Percentiles rank a stretch among this genome's conserved stretches.
Conservation (phyloP, 805 yeast species). For the Torulaspora microellipsoides region DNA sequence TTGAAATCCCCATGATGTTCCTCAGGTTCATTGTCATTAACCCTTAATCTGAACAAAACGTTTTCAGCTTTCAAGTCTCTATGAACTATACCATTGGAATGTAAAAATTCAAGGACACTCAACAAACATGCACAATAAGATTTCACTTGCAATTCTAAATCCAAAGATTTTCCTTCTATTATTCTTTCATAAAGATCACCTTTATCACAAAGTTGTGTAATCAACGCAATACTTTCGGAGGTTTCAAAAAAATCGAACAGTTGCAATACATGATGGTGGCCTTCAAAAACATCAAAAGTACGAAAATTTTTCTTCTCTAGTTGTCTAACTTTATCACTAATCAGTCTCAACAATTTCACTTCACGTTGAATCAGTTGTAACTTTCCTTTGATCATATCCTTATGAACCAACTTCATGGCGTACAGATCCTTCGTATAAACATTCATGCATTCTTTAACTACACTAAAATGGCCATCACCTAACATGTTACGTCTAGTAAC, state of each 20-base stretch:
- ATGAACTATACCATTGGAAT: constrained; percentile 56
- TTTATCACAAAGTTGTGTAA: constrained; percentile 64
- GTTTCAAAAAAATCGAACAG: constrained; percentile 71
- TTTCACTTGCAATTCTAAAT: constrained; percentile 44
- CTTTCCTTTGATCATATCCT: constrained; percentile 27
- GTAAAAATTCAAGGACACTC: constrained; percentile 55
- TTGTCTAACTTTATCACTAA: constrained; percentile 23
- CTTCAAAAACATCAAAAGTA: constrained; percentile 27
- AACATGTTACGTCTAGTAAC: constrained; percentile 27
- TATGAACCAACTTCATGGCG: constrained; percentile 44
- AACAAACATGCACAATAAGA: constrained; percentile 47
- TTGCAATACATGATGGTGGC: constrained; percentile 50
- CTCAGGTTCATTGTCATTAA: constrained; percentile 25
- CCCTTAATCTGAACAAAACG: constrained; percentile 43
- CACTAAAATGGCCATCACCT: constrained; percentile 48
- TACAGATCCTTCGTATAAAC: constrained; percentile 38
- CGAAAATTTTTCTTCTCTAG: constrained; percentile 36
- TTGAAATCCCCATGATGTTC: constrained; percentile 40
- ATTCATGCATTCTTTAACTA: constrained; percentile 48
- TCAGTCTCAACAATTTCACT: constrained; percentile 44
- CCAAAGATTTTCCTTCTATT: constrained; percentile 42
- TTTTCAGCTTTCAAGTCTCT: constrained; percentile 74
- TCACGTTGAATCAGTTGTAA: constrained; percentile 51
- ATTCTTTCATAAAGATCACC: constrained; percentile 66
- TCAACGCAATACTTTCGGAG: constrained; percentile 46